These are phyloP conservation scores for Akanthomyces dipterigenus DNA, from an alignment of 2,329 filamentous ascomycete genomes.

Conservation along the genomic window DNA sequence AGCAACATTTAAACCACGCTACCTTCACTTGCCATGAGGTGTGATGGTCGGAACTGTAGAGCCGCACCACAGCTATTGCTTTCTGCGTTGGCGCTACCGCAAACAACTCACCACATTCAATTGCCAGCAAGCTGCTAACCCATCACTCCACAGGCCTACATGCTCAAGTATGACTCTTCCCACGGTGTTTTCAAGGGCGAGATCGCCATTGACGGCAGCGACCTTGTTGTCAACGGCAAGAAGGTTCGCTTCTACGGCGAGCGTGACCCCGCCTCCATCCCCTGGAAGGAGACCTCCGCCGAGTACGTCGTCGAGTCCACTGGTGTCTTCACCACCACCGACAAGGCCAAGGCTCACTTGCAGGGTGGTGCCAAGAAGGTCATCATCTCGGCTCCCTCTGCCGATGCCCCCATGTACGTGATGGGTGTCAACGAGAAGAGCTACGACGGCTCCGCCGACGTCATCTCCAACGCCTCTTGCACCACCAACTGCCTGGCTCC, in stretches of 20 bases:
- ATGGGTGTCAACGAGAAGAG: conserved; percentile 96
- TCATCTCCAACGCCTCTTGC: conserved; percentile 99
- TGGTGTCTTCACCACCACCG: conserved; percentile 97
- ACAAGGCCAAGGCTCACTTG: conserved; percentile 92
- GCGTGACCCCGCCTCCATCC: conserved; percentile 83
- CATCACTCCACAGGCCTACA: conserved; percentile 66
- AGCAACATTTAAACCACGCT: not conserved
- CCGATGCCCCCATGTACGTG: conserved; percentile 99
- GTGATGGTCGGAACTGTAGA: not conserved
- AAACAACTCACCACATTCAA: not conserved
- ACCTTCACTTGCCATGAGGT: not conserved
- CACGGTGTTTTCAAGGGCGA: conserved; percentile 96
- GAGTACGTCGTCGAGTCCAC: conserved; percentile 97
- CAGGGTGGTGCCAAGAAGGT: conserved; percentile 98
- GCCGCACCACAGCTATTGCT: not conserved
- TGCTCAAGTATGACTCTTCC: conserved; percentile 98
- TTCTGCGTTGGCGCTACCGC: not conserved
- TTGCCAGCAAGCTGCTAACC: conserved; percentile 9
- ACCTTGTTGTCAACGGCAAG: conserved; percentile 90
- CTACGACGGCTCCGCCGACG: conserved; percentile 84
- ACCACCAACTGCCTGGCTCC: conserved; percentile 99
- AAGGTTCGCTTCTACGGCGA: conserved; percentile 90
- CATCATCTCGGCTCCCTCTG: conserved; percentile 84
- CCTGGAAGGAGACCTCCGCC: conserved; percentile 81
- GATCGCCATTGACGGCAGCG: conserved; percentile 62